phyloP scores from a whole-genome alignment of 2,329 filamentous ascomycete species.

The Cercospora zeina region DNA sequence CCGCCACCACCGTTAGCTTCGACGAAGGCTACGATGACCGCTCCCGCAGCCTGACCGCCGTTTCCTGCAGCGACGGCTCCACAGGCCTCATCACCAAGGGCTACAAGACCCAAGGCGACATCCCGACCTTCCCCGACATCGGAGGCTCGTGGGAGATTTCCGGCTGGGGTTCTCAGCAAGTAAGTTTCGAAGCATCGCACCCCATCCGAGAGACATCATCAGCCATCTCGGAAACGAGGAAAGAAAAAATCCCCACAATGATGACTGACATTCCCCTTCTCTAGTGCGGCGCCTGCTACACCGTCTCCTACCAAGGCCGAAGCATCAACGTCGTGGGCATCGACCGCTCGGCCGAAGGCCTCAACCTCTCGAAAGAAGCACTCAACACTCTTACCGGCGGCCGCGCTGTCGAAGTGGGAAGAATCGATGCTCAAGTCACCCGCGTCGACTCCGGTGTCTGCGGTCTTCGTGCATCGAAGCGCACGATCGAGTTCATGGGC shows the following conservation, averaged over 20 bases:
- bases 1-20: conserved; percentile 47
- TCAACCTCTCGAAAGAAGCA: conserved; percentile 53
- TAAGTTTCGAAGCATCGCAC: background rate
- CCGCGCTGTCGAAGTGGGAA: conserved; percentile 43
- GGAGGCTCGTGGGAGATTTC: conserved; percentile 52
- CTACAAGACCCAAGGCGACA: conserved; percentile 48
- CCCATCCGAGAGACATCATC: no score
- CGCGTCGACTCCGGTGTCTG: conserved; percentile 45
- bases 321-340: conserved; percentile 54
- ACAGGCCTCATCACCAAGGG: conserved; percentile 66
- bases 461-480: conserved; percentile 34
- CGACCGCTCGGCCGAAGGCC: conserved; percentile 50
- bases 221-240: no score
- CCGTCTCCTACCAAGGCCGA: conserved; percentile 50
- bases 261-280: conserved; percentile 38
- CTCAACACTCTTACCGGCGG: conserved; percentile 53
- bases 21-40: conserved; percentile 63
- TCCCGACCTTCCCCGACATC: conserved; percentile 53
- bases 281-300: conserved; percentile 57
- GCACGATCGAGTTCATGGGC: conserved; percentile 32
- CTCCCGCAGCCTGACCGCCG: conserved; percentile 54
- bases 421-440: conserved; percentile 46
- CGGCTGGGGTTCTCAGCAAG: conserved; percentile 41
- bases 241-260: no score
- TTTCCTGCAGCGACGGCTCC: conserved; percentile 67